phyloP scores from a whole-genome alignment of 2,329 filamentous ascomycete genomes.

The Colletotrichum eleusines region DNA sequence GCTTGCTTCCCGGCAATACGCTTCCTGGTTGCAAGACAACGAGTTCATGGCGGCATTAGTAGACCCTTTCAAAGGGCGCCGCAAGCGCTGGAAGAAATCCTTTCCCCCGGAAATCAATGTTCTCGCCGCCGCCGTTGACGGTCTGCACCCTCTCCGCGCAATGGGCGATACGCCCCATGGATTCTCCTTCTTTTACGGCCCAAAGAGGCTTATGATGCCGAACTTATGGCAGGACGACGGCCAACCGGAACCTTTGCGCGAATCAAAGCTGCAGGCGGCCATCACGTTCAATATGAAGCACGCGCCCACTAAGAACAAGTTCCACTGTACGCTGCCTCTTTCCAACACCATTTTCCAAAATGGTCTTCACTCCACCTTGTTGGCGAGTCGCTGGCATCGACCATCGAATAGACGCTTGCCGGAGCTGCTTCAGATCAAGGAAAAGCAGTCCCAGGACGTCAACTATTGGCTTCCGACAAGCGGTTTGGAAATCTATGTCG shows the following conservation, averaged over 20 bases:
- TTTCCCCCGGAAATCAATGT: constrained; percentile 54
- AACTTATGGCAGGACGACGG: constrained; percentile 54
- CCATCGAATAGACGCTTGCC: constrained; percentile 44
- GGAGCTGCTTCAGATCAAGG: constrained; percentile 47
- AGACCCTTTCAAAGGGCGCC: constrained; percentile 30
- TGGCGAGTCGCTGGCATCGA: constrained; percentile 57
- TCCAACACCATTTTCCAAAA: constrained; percentile 85
- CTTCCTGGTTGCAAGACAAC: constrained; percentile 61
- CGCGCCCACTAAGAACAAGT: background rate
- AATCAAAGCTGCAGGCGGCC: constrained; percentile 32
- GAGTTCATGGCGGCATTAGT: constrained; percentile 52
- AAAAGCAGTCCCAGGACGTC: constrained; percentile 57
- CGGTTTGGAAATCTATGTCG: constrained; percentile 41
- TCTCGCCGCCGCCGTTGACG: constrained; percentile 68
- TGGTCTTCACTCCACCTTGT: constrained; percentile 70
- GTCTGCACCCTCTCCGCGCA: constrained; percentile 56
- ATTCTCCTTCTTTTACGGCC: constrained; percentile 65
- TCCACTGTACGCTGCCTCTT: constrained; percentile 70
- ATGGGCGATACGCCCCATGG: constrained; percentile 54
- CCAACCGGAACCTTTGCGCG: constrained; percentile 8
- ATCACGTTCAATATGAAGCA: constrained; percentile 17
- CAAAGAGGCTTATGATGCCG: constrained; percentile 57
- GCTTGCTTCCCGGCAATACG: constrained; percentile 62
- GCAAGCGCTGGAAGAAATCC: background rate
- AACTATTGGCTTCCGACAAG: constrained; percentile 41